Conservation (phyloP, 2,329 filamentous ascomycete species). For the Myriosclerotinia scirpicola region DNA sequence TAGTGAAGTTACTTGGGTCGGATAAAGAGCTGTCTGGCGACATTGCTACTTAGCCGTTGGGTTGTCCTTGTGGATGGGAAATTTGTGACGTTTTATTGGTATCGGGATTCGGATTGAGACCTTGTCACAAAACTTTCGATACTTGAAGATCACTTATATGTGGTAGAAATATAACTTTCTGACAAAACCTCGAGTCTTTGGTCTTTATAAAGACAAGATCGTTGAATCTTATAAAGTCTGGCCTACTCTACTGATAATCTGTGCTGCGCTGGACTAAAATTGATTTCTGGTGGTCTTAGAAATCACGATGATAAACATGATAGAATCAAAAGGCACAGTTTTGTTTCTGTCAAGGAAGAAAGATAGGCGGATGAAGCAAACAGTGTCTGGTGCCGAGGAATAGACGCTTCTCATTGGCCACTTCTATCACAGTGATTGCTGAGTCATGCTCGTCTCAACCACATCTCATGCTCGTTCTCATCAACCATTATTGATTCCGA, state of each 20-base stretch:
- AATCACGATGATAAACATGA: too few species aligned
- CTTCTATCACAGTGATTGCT: conserved; percentile 16
- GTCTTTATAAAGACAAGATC: too few species aligned
- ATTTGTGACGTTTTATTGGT: not conserved
- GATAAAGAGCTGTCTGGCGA: not conserved
- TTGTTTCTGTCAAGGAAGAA: not conserved
- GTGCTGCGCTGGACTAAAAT: too few species aligned
- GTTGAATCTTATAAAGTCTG: too few species aligned
- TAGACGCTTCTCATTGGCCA: conserved; percentile 8
- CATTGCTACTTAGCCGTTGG: not conserved
- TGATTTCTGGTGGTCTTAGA: too few species aligned
- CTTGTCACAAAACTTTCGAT: too few species aligned
- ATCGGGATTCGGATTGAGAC: too few species aligned
- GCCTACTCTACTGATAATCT: too few species aligned
- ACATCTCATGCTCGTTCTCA: not conserved
- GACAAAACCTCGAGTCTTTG: too few species aligned
- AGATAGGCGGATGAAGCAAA: not conserved
- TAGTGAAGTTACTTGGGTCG: conserved; percentile 7
- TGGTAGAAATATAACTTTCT: too few species aligned
- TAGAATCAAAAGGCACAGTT: not conserved
- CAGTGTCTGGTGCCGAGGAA: not conserved
- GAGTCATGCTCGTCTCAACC: not conserved
- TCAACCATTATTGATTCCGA: not conserved
- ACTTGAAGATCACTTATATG: too few species aligned
- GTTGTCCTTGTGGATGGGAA: not conserved